Conservation (phyloP, 2,329 filamentous ascomycete genomes). For the Beauveria australis region DNA sequence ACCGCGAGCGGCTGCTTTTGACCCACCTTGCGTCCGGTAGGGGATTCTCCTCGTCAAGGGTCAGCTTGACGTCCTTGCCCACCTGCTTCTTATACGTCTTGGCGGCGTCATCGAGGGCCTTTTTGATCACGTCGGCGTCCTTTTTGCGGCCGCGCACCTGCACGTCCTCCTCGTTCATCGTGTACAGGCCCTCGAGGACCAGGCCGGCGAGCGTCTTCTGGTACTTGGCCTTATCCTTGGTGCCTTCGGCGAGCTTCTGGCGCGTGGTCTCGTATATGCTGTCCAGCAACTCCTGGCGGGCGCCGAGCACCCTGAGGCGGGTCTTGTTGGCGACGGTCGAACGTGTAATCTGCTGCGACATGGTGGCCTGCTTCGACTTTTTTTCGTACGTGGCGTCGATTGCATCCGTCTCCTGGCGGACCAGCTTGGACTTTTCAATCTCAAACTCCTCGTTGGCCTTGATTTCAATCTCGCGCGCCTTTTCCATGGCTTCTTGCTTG, state of each 20-base stretch:
- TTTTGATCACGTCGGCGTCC: slow-evolving; percentile 68
- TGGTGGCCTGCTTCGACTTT: slow-evolving; percentile 97
- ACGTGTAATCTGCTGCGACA: slow-evolving; percentile 97
- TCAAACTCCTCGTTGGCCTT: slow-evolving; percentile 99
- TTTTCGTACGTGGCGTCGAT: slow-evolving; percentile 94
- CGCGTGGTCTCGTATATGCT: slow-evolving; percentile 75
- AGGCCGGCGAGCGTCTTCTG: slow-evolving; percentile 67
- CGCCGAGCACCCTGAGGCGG: slow-evolving; percentile 76
- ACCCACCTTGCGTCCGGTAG: slow-evolving; percentile 77
- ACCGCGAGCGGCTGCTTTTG: not conserved
- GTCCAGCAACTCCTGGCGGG: slow-evolving; percentile 86
- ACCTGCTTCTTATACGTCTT: slow-evolving; percentile 77
- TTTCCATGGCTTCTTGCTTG: slow-evolving; percentile 95
- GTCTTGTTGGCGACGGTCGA: slow-evolving; percentile 96
- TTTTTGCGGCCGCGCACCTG: slow-evolving; percentile 68
- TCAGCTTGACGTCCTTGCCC: slow-evolving; percentile 60
- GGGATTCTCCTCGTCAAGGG: slow-evolving; percentile 69
- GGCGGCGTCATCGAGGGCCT: slow-evolving; percentile 67
- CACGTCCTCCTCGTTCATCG: slow-evolving; percentile 72
- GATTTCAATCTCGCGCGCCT: slow-evolving; percentile 93
- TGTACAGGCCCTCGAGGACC: slow-evolving; percentile 84
- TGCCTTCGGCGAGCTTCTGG: slow-evolving; percentile 57
- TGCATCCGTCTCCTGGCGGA: slow-evolving; percentile 85
- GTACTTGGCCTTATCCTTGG: slow-evolving; percentile 68
- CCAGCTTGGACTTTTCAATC: slow-evolving; percentile 98